Conservation (phyloP, 352 stramenopile genomes). For the Peronospora tabacina region DNA sequence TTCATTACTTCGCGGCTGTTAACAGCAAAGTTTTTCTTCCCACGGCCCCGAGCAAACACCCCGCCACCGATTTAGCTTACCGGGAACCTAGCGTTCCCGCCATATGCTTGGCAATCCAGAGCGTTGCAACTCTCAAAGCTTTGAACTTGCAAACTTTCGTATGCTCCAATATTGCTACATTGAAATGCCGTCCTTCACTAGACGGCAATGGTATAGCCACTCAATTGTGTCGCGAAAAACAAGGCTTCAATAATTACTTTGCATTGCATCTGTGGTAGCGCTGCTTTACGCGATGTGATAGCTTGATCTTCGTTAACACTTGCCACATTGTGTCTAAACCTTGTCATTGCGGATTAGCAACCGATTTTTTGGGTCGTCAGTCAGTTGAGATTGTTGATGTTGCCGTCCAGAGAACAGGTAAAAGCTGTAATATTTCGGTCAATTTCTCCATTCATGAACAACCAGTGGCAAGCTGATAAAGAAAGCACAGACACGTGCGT, state of each 20-base stretch:
- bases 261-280: constrained; percentile 2
- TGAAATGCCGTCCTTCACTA: too few species aligned
- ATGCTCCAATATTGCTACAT: too few species aligned
- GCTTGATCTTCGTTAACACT: too few species aligned
- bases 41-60: constrained; percentile 2
- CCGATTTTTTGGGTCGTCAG: constrained; percentile 4
- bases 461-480: too few species aligned
- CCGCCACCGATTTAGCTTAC: not conserved
- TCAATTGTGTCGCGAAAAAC: constrained; percentile 3
- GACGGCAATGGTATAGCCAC: constrained; percentile 4
- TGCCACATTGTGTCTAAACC: constrained; percentile 15
- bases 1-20: constrained; percentile 14
- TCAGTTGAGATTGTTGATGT: constrained; percentile 22
- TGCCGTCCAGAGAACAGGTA: not conserved
- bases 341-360: constrained; percentile 9
- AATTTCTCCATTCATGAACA: too few species aligned
- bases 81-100: not conserved
- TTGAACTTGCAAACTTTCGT: constrained; percentile 1
- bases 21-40: constrained; percentile 9
- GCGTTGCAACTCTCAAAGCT: not conserved
- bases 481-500: too few species aligned
- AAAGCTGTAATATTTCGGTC: not conserved
- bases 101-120: constrained; percentile 6
- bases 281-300: constrained; percentile 27
- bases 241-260: constrained; percentile 12